Evolutionary conservation across 2,329 filamentous ascomycete species (phyloP).

Genomic region (Paecilomyces dactylethromorphus): DNA sequence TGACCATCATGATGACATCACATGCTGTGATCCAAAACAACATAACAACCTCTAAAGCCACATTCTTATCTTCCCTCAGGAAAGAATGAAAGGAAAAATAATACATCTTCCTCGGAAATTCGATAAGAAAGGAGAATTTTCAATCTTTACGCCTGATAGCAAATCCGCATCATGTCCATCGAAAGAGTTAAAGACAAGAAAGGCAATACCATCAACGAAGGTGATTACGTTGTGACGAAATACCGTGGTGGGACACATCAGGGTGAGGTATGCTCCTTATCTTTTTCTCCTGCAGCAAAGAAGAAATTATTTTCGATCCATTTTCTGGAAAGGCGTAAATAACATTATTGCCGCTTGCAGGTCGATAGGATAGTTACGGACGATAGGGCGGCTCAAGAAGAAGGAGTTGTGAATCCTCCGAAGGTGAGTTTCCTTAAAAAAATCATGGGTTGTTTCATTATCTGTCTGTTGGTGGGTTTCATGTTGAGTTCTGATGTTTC

Average conservation of each 20-base stretch:
- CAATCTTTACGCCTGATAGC: background rate
- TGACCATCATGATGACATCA: background rate
- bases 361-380: constrained; percentile 18
- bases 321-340: background rate
- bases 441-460: background rate
- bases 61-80: no score
- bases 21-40: background rate
- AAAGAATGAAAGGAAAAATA: background rate
- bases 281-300: background rate
- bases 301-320: background rate
- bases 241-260: constrained; percentile 16
- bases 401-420: constrained; percentile 17
- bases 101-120: background rate
- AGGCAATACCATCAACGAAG: constrained; percentile 13
- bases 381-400: constrained; percentile 12
- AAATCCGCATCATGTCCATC: constrained; percentile 10
- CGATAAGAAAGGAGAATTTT: background rate
- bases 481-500: background rate
- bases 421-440: constrained; percentile 11
- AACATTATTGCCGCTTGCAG: constrained; percentile 3
- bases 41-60: background rate
- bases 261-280: constrained; percentile 11
- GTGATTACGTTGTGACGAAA: constrained; percentile 16
- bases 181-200: constrained; percentile 15
- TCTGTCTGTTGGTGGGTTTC: background rate